Evolutionary conservation across 352 stramenopile genomes (phyloP), one percentile per base, ranked within the genome.

Genomic region (Pythium utonaiense): DNA sequence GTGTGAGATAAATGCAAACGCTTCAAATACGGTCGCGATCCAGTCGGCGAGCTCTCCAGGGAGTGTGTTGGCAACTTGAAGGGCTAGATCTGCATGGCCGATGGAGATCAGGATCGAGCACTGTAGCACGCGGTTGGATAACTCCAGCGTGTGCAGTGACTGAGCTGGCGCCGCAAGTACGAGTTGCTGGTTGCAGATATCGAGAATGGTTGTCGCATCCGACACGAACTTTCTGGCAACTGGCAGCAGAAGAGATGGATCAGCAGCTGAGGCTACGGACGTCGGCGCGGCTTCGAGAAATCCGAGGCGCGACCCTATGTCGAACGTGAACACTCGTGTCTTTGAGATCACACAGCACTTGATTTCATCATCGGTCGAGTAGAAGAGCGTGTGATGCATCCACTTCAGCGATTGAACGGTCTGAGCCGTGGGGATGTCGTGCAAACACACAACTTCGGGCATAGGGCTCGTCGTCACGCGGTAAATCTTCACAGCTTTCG

Each of bases 311-410:
- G 75, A 83, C 6, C 77, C 83, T n/a, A 93, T 36, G n/a, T 77
- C 76, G 25, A 93, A 69, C 2, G 64, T 73, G 34, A 90, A 91
- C 38, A 69, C 80, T 13, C 78, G 71, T 17, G 74, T 73, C 54
- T 69, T 79, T 25, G 74, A 89, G 24, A 92, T 62, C 2, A 93
- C 53, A 31, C 70, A 89, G 57, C 80, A 88, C 47, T 76, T 83
- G n/a, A 93, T 60, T 28, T 82, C 72, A 13, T 85, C 72, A 14
- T 82, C 69, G 2, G 74, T 82, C 1, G 70, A 62, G 47, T 81
- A 78, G 60, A 93, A 89, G 7, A 93, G 72, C 47, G 81, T 86
- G 40, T 89, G 79, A 38, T 89, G 71, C 38, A 86, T 70, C 79
- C 83, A 93, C 21, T 77, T 57, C 27, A 91, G 60, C 4, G 79